Base-by-base conservation (phyloP, 257 asterid species). In the Plantago major region DNA sequence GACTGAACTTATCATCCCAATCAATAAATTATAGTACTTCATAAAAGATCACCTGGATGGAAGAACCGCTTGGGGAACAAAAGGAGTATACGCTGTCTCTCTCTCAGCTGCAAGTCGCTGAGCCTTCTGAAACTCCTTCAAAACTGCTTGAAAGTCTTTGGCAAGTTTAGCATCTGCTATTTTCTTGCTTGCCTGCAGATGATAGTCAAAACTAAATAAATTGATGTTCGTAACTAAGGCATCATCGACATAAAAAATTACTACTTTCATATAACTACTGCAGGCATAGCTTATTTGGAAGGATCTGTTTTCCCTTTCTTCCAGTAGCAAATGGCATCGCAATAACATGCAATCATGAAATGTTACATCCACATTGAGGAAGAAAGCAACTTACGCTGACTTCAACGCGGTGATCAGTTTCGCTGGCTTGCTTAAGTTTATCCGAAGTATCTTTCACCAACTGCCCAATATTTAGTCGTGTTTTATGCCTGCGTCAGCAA, bases 101-200 rank as follows among this genome's bases (percentile, higher is more conserved):
- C 88, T 84, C 76, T 84, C 91, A 22, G 88, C 88, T 5, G 91
- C 82, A 70, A 84, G 88, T 64, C 91, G 78, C 62, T 84, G 91
- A 19, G 81, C 85, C 73, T 81, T 84, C 74, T 90, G 97, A 74
- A 87, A 90, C 82, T 87, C 97, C 71, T 90, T 87, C 63, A 90
- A 74, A 40, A 90, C 94, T 17, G 94, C 87, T 85, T 90, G 90
- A 79, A 90, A 87, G 67, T 90, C 97, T 76, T 83, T 90, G 42
- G 97, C 97, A 76, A 87, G 97, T 77, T 90, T 90, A 28, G 95
- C 98, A 75, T 88, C 98, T 7, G 96, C 73, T 18, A 91, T 76
- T 75, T 88, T 91, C 89, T 91, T 91, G 94, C 82, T 86, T 65
- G 92, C 81, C 96, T 91, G 84, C 69, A 73, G 38, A 42, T 11